These are phyloP conservation scores for Aspergillus affinis DNA, from an alignment of 495 filamentous ascomycete genomes.

Conservation along the genomic window DNA sequence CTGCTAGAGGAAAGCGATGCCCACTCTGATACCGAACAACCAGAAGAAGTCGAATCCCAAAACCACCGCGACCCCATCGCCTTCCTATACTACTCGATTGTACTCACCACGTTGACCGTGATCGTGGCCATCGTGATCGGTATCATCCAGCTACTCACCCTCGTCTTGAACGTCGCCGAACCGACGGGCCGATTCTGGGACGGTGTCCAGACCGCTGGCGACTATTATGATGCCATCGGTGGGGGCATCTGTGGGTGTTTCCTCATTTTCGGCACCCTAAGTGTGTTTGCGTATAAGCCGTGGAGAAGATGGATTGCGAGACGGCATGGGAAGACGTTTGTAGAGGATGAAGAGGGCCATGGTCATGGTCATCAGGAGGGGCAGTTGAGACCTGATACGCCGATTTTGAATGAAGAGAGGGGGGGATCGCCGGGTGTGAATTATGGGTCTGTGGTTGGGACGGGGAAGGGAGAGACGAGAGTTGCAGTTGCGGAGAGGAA, in stretches of 20 bases:
- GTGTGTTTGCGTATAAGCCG: conserved; percentile 70
- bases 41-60: conserved; percentile 12
- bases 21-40: conserved; percentile 27
- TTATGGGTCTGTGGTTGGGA: conserved; percentile 17
- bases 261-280: conserved; percentile 68
- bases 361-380: conserved; percentile 14
- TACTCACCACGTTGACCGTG: conserved; percentile 84
- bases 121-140: conserved; percentile 84
- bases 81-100: conserved; percentile 91
- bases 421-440: not conserved
- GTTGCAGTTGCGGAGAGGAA: not conserved
- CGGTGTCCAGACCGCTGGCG: conserved; percentile 69
- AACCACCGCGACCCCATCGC: conserved; percentile 72
- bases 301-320: conserved; percentile 67
- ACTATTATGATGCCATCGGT: conserved; percentile 85
- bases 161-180: conserved; percentile 71
- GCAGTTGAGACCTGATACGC: conserved; percentile 15
- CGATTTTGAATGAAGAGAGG: conserved; percentile 10
- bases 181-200: conserved; percentile 83
- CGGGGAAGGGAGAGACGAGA: not conserved
- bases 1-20: conserved; percentile 18
- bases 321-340: conserved; percentile 33
- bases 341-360: conserved; percentile 24
- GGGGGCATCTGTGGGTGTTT: conserved; percentile 83
- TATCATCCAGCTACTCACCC: conserved; percentile 74